Evolutionary conservation across 345 rosid genomes (phyloP), one percentile per base, ranked within the genome.

Genomic region (Chamaenerion angustifolium): DNA sequence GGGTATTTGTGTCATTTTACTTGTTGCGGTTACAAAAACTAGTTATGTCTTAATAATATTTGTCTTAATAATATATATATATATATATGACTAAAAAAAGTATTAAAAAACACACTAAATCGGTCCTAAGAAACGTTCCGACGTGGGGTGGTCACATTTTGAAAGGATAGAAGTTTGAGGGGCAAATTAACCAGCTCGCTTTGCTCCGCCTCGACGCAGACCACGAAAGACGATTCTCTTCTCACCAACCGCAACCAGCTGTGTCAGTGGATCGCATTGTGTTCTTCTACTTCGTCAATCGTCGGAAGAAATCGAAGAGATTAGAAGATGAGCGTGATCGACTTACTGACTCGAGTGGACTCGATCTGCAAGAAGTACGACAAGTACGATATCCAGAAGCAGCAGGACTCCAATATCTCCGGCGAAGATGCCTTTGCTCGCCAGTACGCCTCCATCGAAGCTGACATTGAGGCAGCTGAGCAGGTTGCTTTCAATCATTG

Each of bases 281-380:
- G 15, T 45, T 15, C 11, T 45, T 45, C 18, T 3, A 3, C 18
- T 45, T 16, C 2, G 1, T 14, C 48, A 8, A 18, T 9, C 11
- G 8, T 5, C 18, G 48, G 18, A 9, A 18, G 48, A 1, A 8
- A 18, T 18, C 17, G 10, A 16, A 18, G 15, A 16, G 48, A 5
- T 2, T 1, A 18, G 18, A 76, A 64, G 51, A 85, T 87, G 98
- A 90, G 87, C 55, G 98, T 90, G 49, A 87, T 90, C 83, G 98
- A 90, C 73, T 69, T 90, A 25, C 65, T 87, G 46, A 82, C 95
- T 35, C 76, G 93, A 70, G 95, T 87, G 40, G 96, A 90, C 58
- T 59, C 86, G 76, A 90, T 90, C 83, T 87, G 96, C 76, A 65
- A 83, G 60, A 90, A 80, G 71, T 90, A 81, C 68, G 98, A 86